Evolutionary conservation across 2,329 filamentous ascomycete species (phyloP).

Genomic region (Venturia pyrina): DNA sequence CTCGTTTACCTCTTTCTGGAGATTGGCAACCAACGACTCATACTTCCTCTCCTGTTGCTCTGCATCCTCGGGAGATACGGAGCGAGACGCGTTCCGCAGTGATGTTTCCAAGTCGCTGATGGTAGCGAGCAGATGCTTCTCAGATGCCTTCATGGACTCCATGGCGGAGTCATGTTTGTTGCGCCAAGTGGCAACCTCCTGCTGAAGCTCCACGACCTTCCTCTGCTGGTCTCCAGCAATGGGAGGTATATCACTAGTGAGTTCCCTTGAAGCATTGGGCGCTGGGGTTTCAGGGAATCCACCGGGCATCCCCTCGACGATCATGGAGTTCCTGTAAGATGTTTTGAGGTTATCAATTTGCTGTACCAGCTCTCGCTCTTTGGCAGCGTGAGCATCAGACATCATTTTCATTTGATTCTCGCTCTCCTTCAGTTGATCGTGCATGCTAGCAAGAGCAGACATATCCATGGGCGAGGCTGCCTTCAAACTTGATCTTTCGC

Average conservation of each 20-base stretch:
- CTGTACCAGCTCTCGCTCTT: constrained; percentile 63
- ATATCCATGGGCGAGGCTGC: constrained; percentile 75
- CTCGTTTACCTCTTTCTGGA: constrained; percentile 69
- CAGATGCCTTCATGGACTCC: constrained; percentile 59
- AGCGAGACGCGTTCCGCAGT: constrained; percentile 20
- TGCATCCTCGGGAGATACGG: constrained; percentile 22
- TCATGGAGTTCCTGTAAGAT: constrained; percentile 21
- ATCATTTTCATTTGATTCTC: constrained; percentile 67
- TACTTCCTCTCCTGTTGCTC: constrained; percentile 21
- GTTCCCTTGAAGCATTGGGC: constrained; percentile 19
- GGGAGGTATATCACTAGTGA: constrained; percentile 14
- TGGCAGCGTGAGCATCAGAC: constrained; percentile 59
- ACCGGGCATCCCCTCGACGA: constrained; percentile 32
- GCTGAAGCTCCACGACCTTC: constrained; percentile 56
- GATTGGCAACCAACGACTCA: constrained; percentile 34
- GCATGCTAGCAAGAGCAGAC: constrained; percentile 75
- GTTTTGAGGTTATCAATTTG: constrained; percentile 61
- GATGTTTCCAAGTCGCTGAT: constrained; percentile 65
- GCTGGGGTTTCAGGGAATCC: constrained; percentile 29
- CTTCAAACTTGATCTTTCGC: constrained; percentile 85
- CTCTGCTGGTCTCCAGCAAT: constrained; percentile 29
- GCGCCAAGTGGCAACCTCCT: constrained; percentile 66
- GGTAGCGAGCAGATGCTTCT: constrained; percentile 61
- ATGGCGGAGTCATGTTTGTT: constrained; percentile 63
- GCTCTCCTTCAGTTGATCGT: constrained; percentile 78